phyloP scores from a whole-genome alignment of 148 eudicot genomes.

The Camellia lanceoleosa region DNA sequence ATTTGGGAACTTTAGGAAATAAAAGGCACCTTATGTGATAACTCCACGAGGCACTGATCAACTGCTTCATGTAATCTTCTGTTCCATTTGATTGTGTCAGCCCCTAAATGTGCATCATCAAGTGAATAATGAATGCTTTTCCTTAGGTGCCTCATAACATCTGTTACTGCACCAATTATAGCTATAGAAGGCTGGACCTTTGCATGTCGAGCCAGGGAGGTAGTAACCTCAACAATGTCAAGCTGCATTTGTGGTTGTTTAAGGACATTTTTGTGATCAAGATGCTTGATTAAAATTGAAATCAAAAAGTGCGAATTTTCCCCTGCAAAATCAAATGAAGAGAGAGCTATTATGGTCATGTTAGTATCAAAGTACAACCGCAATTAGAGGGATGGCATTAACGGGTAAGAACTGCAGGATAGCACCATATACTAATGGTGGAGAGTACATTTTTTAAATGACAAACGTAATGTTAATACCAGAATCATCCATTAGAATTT shows the following conservation, averaged over 20 bases:
- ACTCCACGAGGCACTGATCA: constrained; percentile 25
- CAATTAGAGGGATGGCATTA: neutral
- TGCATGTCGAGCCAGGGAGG: constrained; percentile 64
- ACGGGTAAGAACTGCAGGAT: neutral
- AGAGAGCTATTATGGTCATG: constrained; percentile 10
- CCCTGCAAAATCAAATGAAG: constrained; percentile 48
- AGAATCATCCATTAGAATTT: constrained; percentile 70
- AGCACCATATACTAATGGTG: neutral
- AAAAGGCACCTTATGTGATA: constrained; percentile 56
- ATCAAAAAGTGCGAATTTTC: constrained; percentile 74
- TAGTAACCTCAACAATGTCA: constrained; percentile 70
- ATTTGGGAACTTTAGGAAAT: neutral
- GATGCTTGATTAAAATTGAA: constrained; percentile 83
- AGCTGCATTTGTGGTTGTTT: constrained; percentile 84
- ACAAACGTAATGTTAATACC: constrained; percentile 38
- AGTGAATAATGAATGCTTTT: too few relatives aligned
- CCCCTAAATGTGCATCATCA: too few relatives aligned
- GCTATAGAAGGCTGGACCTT: constrained; percentile 72
- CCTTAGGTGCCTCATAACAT: constrained; percentile 1
- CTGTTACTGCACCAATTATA: constrained; percentile 74
- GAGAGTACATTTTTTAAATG: constrained; percentile 41
- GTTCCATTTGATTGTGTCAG: too few relatives aligned
- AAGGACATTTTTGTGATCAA: constrained; percentile 86
- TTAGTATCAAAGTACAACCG: neutral
- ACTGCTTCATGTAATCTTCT: too few relatives aligned